Conservation (phyloP, 768 basidiomycete species). For the Udeniomyces megalosporus region DNA sequence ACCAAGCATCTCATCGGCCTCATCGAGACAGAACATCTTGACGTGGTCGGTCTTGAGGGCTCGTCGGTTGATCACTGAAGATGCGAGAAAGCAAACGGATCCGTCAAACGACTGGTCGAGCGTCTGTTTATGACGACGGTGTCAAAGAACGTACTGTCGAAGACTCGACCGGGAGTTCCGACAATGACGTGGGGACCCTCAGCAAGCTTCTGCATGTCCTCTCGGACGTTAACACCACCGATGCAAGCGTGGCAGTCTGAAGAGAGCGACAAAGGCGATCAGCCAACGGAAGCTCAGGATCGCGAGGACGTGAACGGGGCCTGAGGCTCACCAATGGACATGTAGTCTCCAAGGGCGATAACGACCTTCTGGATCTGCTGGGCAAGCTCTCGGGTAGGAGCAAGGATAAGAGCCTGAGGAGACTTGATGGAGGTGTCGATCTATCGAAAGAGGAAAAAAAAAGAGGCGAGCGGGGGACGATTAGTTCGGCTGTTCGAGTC, state of each 20-base stretch:
- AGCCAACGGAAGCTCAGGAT: too few relatives aligned
- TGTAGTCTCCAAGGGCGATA: conserved; percentile 90
- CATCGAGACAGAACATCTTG: conserved; percentile 42
- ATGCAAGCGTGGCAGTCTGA: conserved; percentile 90
- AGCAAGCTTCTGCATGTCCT: conserved; percentile 92
- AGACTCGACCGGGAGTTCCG: conserved; percentile 92
- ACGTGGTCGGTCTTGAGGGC: conserved; percentile 88
- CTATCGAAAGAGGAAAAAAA: conserved; percentile 23
- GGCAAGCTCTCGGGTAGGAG: conserved; percentile 94
- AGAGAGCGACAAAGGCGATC: too few relatives aligned
- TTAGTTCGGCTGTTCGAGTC: not conserved
- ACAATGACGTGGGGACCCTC: conserved; percentile 96
- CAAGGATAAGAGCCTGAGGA: conserved; percentile 89
- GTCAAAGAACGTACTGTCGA: conserved; percentile 43
- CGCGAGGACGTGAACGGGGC: too few relatives aligned
- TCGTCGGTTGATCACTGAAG: conserved; percentile 70
- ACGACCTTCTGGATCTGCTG: conserved; percentile 98
- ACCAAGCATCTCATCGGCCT: conserved; percentile 85
- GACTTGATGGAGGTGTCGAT: conserved; percentile 90
- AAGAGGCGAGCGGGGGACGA: not conserved
- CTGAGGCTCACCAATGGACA: conserved; percentile 49
- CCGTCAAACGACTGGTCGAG: not conserved
- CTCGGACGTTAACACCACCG: conserved; percentile 89
- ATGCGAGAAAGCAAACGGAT: not conserved
- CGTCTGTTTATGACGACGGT: too few relatives aligned